Base-by-base conservation (phyloP, 2,329 filamentous ascomycete genomes). In the Neonectria faginata region DNA sequence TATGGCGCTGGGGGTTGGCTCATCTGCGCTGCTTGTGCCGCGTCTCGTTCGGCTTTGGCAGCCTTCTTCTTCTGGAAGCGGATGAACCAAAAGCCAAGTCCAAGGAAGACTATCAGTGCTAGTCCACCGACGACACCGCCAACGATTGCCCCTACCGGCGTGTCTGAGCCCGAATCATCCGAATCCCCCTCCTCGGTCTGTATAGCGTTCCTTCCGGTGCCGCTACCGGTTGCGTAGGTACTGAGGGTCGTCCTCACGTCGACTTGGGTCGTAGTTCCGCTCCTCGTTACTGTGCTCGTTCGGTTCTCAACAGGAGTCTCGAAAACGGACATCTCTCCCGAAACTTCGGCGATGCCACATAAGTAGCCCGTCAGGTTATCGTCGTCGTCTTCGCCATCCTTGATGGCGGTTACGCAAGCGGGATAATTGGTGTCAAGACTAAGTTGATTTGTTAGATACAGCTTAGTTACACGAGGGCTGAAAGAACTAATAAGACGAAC, bases 21-120 rank as follows among this genome's bases (percentile, higher is more conserved):
- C 22, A n/a, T n/a, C 45, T 48, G 58, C 5, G 16, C 33, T 51
- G 42, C 31, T 5, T 47, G 51, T 2, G 42, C 53, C 5, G 25
- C 36, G 20, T 25, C 44, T 18, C 51, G 33, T 31, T 47, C 58
- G n/a, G 51, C 58, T n/a, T 42, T 36, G 6, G 22, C 39, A 25
- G 58, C 51, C 11, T 50, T 56, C n/a, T 45, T 55, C 51, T 61
- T 55, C 27, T 61, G 58, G 12, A 55, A 54, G 3, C 58, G 51
- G 12, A 61, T 55, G 51, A 55, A 61, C 58, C 58, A 61, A 14
- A 61, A 25, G 18, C 58, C 58, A 33, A 61, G 56, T 7, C 12
- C 58, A 9, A 61, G 27, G n/a, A 61, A 27, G 31, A 22, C 42
- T 8, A 61, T 42, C 33, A 61, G 31, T 4, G 58, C 58, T 1